Conservation (phyloP, 441 rosid species). For the Pelargonium cotyledonis region DNA sequence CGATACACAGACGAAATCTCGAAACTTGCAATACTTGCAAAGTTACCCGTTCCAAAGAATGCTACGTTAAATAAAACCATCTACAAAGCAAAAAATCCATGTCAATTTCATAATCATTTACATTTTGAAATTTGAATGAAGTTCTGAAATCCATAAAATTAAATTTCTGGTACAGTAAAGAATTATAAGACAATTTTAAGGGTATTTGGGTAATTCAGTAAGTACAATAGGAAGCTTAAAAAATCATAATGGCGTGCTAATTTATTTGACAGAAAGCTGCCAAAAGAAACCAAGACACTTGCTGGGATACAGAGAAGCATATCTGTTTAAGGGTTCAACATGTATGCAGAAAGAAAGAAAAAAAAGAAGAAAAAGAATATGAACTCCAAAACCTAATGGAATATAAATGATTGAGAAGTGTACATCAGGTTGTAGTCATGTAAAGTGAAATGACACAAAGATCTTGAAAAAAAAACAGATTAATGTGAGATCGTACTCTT, state of each 20-base stretch:
- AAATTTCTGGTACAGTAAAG: neutral
- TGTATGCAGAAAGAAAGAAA: neutral
- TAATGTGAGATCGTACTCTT: neutral
- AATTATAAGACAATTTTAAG: neutral
- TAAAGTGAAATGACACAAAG: neutral
- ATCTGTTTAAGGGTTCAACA: neutral
- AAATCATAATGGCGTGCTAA: neutral
- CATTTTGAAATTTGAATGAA: neutral
- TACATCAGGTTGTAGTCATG: neutral
- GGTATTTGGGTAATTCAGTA: neutral
- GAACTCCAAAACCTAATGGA: neutral
- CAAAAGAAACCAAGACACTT: neutral
- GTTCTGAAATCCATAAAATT: neutral
- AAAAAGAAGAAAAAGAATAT: too few relatives aligned
- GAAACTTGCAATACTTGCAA: slow-evolving; percentile 96
- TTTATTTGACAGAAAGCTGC: neutral
- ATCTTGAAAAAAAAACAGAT: neutral
- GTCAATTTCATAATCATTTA: slow-evolving; percentile 13
- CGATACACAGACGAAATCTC: slow-evolving; percentile 96
- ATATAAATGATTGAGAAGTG: neutral
- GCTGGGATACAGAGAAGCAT: neutral
- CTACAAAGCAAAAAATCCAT: slow-evolving; percentile 36
- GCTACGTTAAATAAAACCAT: slow-evolving; percentile 88
- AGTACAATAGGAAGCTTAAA: neutral
- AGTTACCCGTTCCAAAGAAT: slow-evolving; percentile 95